Base-by-base conservation (phyloP, 129 eudicot species). In the Oenanthe sinensis region DNA sequence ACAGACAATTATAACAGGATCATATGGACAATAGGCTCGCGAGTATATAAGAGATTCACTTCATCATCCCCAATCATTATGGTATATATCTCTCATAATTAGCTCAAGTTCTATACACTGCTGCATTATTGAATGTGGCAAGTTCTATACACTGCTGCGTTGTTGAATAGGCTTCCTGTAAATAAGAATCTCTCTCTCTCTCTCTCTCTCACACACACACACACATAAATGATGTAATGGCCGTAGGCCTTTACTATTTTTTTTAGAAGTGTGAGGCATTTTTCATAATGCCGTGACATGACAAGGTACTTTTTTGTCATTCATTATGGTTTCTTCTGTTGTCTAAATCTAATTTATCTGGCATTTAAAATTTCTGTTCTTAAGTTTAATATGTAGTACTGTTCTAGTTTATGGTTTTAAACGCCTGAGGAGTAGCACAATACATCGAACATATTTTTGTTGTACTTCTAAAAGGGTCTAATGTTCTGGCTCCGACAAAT, bases 11-110 rank as follows among this genome's bases (percentile, higher is more conserved):
- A 67, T 76, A 45, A 70, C 92, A 95, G 99, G 89, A 87, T 95
- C 83, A 87, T 92, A 87, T 95, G 99, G 99, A 92, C 96, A 19
- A 82, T 81, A 40, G 99, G 99, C 48, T 85, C 94, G 26, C 87
- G 92, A 78, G 92, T 92, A 67, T 86, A 80, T 84, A 92, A 90
- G 87, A 88, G 94, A 85, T 90, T 95, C 85, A 90, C 96, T 33
- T 81, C 85, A 75, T 87, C 87, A 8, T 86, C 90, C 67, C 80
- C 89, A 75, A 86, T 90, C 80, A 81, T 88, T 80, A 92, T 80
- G 96, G 99, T 95, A 84, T 81, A 24, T 86, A 24, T 62, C 28
- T 71, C 36, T 28, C 20, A 0, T 42, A 9, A 28, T 16, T 44
- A 39, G 46, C 45, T 44, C 8, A 6, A 43, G 2, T 28, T 74